Evolutionary conservation across 2,329 filamentous ascomycete species (phyloP), one percentile per base, ranked within the genome.

Genomic region (Leptodontidium sp.): DNA sequence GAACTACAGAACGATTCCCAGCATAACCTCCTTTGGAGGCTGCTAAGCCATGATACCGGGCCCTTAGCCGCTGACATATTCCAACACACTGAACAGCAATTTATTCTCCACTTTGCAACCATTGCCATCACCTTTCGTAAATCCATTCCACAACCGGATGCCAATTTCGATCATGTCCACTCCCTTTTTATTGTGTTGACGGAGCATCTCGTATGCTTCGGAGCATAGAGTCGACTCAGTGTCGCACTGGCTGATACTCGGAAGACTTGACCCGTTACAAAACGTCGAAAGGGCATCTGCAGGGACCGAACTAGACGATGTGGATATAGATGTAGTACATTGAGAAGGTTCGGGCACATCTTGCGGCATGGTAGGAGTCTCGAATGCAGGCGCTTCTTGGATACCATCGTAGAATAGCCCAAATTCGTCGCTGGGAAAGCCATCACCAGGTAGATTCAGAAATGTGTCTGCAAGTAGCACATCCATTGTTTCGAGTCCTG

Each of bases 121-220:
- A 26, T 5, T 43, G 15, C 26, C 24, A 8, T 65, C 62, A 8
- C 38, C 67, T 32, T 65, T 65, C 24, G 59, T 52, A 26, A 68
- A 65, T 14, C 62, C 57, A 65, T 65, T 68, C 62, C 67, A 68
- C 2, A 68, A 57, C 15, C 62, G 57, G n/a, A 65, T 62, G 14
- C 62, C 67, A n/a, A 68, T 68, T 35, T 68, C 62, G 21, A 68
- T 65, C 62, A 62, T 68, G 26, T 68, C 66, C n/a, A 68, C 26
- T 32, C 61, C 66, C n/a, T 52, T 65, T 29, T 68, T 59, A 24
- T 68, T 68, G 2, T 65, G 66, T 61, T 68, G 38, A 15, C 45
- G 61, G 2, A 65, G 43, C 55, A 68, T 58, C n/a, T 68, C 53
- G 43, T 65, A 68, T 52, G 61, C 61, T 4, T 64, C 66, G 35